Conservation (phyloP, 306 rosid genomes). For the Carpinus viminea region DNA sequence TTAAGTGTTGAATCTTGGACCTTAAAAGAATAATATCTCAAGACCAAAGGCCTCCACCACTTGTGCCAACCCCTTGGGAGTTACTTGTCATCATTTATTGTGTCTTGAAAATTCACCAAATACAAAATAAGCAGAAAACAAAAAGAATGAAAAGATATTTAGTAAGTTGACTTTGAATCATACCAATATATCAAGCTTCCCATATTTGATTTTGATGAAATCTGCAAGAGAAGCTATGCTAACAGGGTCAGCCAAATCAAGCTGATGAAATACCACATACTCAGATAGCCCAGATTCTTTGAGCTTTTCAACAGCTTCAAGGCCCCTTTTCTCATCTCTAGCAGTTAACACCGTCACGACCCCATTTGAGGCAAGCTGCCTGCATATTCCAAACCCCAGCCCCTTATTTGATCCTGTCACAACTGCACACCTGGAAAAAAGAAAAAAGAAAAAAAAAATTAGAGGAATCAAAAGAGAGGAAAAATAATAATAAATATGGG, state of each 20-base stretch:
- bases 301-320: background rate
- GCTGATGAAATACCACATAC: constrained; percentile 2
- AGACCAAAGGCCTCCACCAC: too few relatives aligned
- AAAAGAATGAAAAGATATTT: too few relatives aligned
- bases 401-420: background rate
- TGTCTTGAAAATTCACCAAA: too few relatives aligned
- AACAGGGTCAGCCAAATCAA: background rate
- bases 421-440: background rate
- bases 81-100: too few relatives aligned
- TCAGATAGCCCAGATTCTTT: background rate
- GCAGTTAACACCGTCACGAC: background rate
- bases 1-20: too few relatives aligned
- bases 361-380: background rate
- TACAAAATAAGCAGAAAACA: too few relatives aligned
- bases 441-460: too few relatives aligned
- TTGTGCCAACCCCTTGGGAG: background rate
- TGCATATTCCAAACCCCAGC: background rate
- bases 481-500: too few relatives aligned
- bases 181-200: background rate
- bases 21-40: too few relatives aligned
- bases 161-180: too few relatives aligned
- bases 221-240: background rate
- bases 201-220: background rate
- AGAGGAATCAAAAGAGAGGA: too few relatives aligned
- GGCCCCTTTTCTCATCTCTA: background rate